These are phyloP conservation scores for Vitis rotundifolia DNA, from an alignment of 164 flowering plant species.

Conservation along the genomic window DNA sequence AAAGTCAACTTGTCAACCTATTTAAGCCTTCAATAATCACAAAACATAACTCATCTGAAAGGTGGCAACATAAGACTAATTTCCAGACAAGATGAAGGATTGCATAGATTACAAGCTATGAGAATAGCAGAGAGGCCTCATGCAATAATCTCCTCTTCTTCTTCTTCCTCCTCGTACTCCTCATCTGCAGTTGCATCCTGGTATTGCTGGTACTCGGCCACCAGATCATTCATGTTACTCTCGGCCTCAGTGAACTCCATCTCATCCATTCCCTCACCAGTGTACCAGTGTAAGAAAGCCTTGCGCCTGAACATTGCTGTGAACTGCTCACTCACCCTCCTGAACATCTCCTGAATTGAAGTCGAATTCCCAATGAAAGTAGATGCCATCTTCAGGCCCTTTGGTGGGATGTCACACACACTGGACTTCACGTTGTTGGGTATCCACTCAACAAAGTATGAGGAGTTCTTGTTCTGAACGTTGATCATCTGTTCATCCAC, in stretches of 20 bases:
- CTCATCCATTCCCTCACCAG: constrained; percentile 17
- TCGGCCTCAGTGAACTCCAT: constrained; percentile 23
- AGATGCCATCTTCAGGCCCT: constrained; percentile 32
- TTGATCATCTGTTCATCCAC: constrained; percentile 16
- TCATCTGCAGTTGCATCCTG: constrained; percentile 28
- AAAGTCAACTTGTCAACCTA: too few species aligned
- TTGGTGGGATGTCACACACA: constrained; percentile 31
- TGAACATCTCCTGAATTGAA: constrained; percentile 29
- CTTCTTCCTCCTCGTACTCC: constrained; percentile 19
- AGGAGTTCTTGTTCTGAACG: constrained; percentile 30
- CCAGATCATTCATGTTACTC: constrained; percentile 23
- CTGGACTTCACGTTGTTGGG: constrained; percentile 30
- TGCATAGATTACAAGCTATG: too few species aligned
- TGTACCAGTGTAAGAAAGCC: constrained; percentile 30
- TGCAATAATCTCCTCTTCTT: neutral
- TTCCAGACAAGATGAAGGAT: too few species aligned
- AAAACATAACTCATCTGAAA: too few species aligned
- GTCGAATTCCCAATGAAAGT: constrained; percentile 31
- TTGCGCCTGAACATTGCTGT: constrained; percentile 19
- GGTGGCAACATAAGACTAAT: too few species aligned
- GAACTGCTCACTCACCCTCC: constrained; percentile 30
- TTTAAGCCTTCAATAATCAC: too few species aligned
- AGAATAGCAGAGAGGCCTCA: too few species aligned
- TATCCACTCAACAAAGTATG: constrained; percentile 25
- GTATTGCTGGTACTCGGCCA: constrained; percentile 31